Evolutionary conservation across 805 yeast genomes (phyloP), one percentile per base, ranked within the genome.

Genomic region (Candida loeiensis): DNA sequence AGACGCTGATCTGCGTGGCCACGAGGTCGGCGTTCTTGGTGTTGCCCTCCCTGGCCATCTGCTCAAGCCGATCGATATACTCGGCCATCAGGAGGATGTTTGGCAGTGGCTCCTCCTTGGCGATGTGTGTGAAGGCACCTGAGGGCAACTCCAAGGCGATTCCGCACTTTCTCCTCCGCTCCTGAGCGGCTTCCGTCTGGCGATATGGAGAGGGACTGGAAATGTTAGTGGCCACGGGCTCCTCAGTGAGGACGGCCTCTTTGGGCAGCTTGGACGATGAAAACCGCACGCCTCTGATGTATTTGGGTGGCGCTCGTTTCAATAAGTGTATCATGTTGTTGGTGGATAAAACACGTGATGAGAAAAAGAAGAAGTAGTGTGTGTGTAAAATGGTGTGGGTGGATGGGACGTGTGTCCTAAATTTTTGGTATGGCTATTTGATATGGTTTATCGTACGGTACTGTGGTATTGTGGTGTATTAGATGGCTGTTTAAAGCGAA

Each of bases 201-300:
- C 11, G 18, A 11, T 5, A 13, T 13, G 16, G 31, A 11, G 16
- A 5, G 5, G 31, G 24, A 21, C 9, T 5, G 17, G 11, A 4
- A 6, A 14, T 27, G 31, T 11, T 27, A 11, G 31, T 4, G 17
- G n/a, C 17, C 17, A 5, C 15, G 5, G 6, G 6, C 7, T 27
- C 31, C 12, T 25, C 31, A 15, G 26, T 31, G 21, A 39, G 28
- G 18, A 40, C 9, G 16, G 37, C 31, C 33, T 45, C 48, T 12
- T 47, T 47, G 11, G 51, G 51, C 22, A 43, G 47, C 32, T 47
- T 47, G 7, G 51, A 47, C 16, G 48, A 44, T 5, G 41, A 25
- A 25, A 21, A 36, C 39, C 49, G 33, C 8, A 44, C 12, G 13
- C 13, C 8, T 13, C 14, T 6, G 14, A 26, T 8, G 24, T 21